These are phyloP conservation scores for Linum usitatissimum DNA, from an alignment of 345 rosid species.

Conservation along the genomic window DNA sequence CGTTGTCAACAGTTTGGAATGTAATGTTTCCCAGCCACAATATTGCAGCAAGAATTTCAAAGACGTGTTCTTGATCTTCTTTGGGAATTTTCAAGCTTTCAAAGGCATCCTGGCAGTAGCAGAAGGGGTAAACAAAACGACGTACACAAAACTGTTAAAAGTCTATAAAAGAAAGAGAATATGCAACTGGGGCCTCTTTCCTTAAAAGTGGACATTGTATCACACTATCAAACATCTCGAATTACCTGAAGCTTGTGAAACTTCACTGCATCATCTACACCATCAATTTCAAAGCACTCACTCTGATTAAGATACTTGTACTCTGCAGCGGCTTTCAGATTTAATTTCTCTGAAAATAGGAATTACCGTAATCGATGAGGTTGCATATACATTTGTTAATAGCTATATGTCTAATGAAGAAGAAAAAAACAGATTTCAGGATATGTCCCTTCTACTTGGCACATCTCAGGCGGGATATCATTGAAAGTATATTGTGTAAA, in stretches of 20 bases:
- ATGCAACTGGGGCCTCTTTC: constrained; percentile 6
- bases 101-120: constrained; percentile 55
- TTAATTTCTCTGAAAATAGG: constrained; percentile 53
- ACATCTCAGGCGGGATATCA: neutral
- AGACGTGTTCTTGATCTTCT: constrained; percentile 66
- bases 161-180: constrained; percentile 3
- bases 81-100: constrained; percentile 54
- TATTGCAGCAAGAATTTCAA: constrained; percentile 77
- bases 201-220: constrained; percentile 2
- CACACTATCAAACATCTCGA: constrained; percentile 6
- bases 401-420: neutral
- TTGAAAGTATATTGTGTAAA: too few relatives aligned
- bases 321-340: constrained; percentile 64
- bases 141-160: neutral
- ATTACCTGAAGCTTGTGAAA: constrained; percentile 68
- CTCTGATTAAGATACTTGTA: constrained; percentile 87
- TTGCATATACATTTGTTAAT: neutral
- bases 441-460: neutral
- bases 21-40: constrained; percentile 87
- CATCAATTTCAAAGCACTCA: constrained; percentile 57
- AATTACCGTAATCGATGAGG: neutral
- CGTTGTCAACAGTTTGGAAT: constrained; percentile 58
- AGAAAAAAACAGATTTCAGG: too few relatives aligned
- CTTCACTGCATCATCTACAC: constrained; percentile 63
- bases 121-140: constrained; percentile 10